Evolutionary conservation across 768 basidiomycete species (phyloP).

Genomic region (Brasilioporus rufonigricans): DNA sequence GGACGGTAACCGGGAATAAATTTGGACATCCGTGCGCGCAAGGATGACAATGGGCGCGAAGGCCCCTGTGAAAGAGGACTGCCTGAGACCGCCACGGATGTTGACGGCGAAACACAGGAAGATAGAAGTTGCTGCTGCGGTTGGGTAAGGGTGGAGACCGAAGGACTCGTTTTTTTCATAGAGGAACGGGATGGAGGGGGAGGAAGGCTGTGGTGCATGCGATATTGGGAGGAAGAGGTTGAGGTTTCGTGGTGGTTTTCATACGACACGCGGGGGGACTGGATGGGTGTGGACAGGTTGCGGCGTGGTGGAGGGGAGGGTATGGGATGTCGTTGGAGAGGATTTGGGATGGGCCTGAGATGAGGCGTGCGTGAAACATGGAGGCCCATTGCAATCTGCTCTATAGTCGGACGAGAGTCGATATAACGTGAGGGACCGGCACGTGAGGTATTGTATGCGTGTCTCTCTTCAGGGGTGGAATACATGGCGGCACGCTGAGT

Average conservation of each 20-base stretch:
- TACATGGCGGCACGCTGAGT: slow-evolving; percentile 36
- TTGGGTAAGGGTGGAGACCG: slow-evolving; percentile 20
- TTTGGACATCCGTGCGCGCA: slow-evolving; percentile 52
- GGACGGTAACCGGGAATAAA: slow-evolving; percentile 46
- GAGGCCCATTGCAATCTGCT: slow-evolving; percentile 80
- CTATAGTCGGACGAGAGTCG: slow-evolving; percentile 58
- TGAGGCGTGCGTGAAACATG: slow-evolving; percentile 77
- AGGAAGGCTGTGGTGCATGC: slow-evolving; percentile 36
- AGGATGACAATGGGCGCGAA: slow-evolving; percentile 33
- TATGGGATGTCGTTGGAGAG: slow-evolving; percentile 20
- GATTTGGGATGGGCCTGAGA: slow-evolving; percentile 40
- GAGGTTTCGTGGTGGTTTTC: slow-evolving; percentile 27
- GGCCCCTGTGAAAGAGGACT: slow-evolving; percentile 24
- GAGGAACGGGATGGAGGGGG: slow-evolving; percentile 65
- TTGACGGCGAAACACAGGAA: slow-evolving; percentile 20
- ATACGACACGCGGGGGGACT: slow-evolving; percentile 15
- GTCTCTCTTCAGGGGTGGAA: slow-evolving; percentile 42
- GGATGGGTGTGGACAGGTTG: slow-evolving; percentile 27
- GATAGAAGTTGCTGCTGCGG: slow-evolving; percentile 17
- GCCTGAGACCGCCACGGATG: slow-evolving; percentile 39
- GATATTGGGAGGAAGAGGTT: slow-evolving; percentile 20
- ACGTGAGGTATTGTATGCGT: slow-evolving; percentile 30
- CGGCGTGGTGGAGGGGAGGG: slow-evolving; percentile 17
- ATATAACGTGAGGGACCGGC: slow-evolving; percentile 37
- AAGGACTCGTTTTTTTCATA: slow-evolving; percentile 50